Evolutionary conservation across 2,329 filamentous ascomycete species (phyloP).

Genomic region (Bertia moriformis): DNA sequence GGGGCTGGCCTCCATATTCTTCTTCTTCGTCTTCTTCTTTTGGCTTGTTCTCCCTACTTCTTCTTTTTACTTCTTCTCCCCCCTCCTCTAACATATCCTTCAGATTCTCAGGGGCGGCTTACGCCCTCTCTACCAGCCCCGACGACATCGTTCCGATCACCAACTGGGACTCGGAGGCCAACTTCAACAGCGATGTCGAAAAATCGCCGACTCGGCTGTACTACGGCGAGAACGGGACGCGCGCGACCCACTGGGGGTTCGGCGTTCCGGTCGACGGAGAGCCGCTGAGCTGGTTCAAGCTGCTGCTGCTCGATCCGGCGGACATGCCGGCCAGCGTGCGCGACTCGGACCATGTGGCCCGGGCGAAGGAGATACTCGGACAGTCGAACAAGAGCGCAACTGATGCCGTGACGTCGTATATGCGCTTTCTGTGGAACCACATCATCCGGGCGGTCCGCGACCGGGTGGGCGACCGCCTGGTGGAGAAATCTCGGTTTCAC

Average conservation of each 20-base stretch:
- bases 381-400: conserved; percentile 7
- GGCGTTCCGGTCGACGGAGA: conserved; percentile 6
- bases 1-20: background rate
- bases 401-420: conserved; percentile 9
- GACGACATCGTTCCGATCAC: background rate
- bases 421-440: conserved; percentile 11
- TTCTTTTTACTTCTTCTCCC: no score
- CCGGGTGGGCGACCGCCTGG: conserved; percentile 3
- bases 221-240: background rate
- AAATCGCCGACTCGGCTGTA: background rate
- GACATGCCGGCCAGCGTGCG: conserved; percentile 6
- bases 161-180: background rate
- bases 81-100: no score
- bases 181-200: background rate
- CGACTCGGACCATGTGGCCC: conserved; percentile 5
- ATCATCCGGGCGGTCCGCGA: conserved; percentile 6
- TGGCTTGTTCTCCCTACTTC: no score
- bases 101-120: background rate
- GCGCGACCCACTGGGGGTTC: conserved; percentile 8
- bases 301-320: conserved; percentile 8
- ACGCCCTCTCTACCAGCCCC: background rate
- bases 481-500: conserved; percentile 6
- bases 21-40: background rate
- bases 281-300: conserved; percentile 12
- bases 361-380: conserved; percentile 4